Percentiles rank a stretch among this genome's conserved stretches.
These are phyloP conservation scores for Puccinia horiana DNA, from an alignment of 1,284 basidiomycete species.

Conservation along the genomic window DNA sequence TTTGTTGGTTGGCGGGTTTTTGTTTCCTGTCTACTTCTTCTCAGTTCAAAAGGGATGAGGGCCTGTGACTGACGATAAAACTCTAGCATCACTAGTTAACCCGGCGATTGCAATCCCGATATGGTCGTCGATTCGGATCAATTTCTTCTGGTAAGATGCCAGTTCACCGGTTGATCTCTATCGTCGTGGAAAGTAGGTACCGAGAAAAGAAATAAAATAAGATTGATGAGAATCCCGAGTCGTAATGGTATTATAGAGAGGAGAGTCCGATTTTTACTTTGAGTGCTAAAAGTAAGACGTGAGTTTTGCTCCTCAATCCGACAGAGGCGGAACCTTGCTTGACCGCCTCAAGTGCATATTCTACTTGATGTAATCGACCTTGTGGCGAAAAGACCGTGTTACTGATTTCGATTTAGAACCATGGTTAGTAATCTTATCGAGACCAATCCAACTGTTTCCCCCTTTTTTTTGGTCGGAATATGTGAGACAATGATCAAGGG, in stretches of 20 bases:
- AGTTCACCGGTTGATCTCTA: slow-evolving; percentile 98
- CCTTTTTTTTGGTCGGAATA: background rate
- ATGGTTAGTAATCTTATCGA: background rate
- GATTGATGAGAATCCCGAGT: background rate
- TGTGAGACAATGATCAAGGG: background rate
- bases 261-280: slow-evolving; percentile 67
- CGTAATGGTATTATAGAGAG: slow-evolving; percentile 2
- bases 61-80: slow-evolving; percentile 71
- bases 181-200: background rate
- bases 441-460: background rate
- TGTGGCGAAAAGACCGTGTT: slow-evolving; percentile 95
- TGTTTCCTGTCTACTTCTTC: too few species aligned
- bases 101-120: slow-evolving; percentile 98
- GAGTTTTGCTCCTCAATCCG: slow-evolving; percentile 89
- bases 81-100: slow-evolving; percentile 94
- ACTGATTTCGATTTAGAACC: slow-evolving; percentile 49
- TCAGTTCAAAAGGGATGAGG: background rate
- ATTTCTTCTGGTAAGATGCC: slow-evolving; percentile 98
- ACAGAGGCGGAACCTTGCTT: slow-evolving; percentile 99
- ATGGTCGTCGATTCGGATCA: slow-evolving; percentile 99
- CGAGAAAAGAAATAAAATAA: slow-evolving; percentile 4
- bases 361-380: slow-evolving; percentile 86
- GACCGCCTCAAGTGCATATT: slow-evolving; percentile 98
- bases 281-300: slow-evolving; percentile 86
- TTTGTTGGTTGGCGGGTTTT: too few species aligned